phyloP scores from a whole-genome alignment of 2,329 filamentous ascomycete genomes.

The Coniochaeta prunicola region DNA sequence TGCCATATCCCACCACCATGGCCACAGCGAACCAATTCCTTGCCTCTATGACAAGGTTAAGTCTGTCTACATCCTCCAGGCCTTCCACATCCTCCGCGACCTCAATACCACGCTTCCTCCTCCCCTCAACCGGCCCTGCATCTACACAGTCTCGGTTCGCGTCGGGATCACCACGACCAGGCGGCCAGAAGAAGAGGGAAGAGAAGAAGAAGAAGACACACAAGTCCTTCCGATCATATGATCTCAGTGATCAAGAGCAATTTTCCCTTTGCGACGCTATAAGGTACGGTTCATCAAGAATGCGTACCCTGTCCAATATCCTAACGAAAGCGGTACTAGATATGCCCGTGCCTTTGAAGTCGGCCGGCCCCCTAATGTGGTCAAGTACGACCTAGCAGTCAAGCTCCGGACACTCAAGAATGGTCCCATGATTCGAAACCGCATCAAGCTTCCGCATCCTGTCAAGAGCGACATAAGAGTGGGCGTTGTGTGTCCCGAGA shows the following conservation, averaged over 20 bases:
- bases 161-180: constrained; percentile 18
- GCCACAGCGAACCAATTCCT: constrained; percentile 45
- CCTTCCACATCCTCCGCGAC: constrained; percentile 35
- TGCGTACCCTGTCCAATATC: neutral
- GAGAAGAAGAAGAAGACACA: constrained; percentile 52
- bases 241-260: constrained; percentile 59
- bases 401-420: constrained; percentile 79
- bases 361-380: constrained; percentile 61
- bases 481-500: constrained; percentile 84
- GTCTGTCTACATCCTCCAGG: constrained; percentile 32
- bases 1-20: constrained; percentile 25
- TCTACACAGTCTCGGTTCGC: constrained; percentile 32
- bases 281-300: constrained; percentile 54
- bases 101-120: constrained; percentile 40
- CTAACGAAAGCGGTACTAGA: constrained; percentile 35
- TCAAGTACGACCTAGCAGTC: constrained; percentile 86
- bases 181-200: constrained; percentile 42
- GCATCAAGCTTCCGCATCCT: constrained; percentile 79
- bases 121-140: constrained; percentile 30
- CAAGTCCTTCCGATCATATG: constrained; percentile 61
- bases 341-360: constrained; percentile 92
- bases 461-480: constrained; percentile 85
- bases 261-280: constrained; percentile 89
- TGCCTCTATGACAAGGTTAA: constrained; percentile 46
- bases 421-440: constrained; percentile 79